Conservation (phyloP, 805 yeast species). For the Wickerhamiella allomyrinae region DNA sequence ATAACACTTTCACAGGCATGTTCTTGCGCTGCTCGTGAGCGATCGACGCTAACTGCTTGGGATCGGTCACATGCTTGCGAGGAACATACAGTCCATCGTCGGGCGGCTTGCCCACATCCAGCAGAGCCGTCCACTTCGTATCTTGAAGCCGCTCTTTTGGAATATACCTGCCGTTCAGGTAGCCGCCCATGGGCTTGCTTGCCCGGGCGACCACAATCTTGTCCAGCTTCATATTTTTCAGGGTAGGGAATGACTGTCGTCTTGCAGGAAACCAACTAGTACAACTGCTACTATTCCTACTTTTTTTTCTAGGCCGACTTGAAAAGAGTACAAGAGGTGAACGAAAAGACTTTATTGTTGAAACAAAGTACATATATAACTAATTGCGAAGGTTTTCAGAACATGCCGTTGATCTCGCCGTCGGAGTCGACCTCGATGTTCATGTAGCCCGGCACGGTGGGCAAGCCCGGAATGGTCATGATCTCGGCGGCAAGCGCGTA, state of each 20-base stretch:
- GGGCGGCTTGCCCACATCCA: conserved; percentile 15
- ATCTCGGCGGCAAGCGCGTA: conserved; percentile 95
- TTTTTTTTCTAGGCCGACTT: too few relatives aligned
- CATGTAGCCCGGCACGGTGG: conserved; percentile 94
- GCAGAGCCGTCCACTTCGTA: conserved; percentile 13
- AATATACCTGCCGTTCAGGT: conserved; percentile 14
- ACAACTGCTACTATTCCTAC: too few relatives aligned
- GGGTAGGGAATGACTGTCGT: too few relatives aligned
- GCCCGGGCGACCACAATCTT: conserved; percentile 11
- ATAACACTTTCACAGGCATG: conserved; percentile 8
- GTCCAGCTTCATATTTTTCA: conserved; percentile 10
- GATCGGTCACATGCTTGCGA: conserved; percentile 5
- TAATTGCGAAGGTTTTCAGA: conserved; percentile 33
- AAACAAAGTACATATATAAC: too few relatives aligned
- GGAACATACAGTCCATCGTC: conserved; percentile 15
- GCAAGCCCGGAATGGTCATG: conserved; percentile 93
- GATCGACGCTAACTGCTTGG: not conserved
- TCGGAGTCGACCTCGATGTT: conserved; percentile 85
- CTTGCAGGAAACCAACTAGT: too few relatives aligned
- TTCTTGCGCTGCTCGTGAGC: conserved; percentile 8
- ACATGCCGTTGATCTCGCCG: conserved; percentile 88
- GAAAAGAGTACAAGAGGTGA: too few relatives aligned
- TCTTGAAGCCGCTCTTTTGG: conserved; percentile 12
- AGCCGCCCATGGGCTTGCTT: conserved; percentile 12
- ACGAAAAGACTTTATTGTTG: too few relatives aligned